Conservation (phyloP, 176 grass and related monocot species). For the Puya raimondii region DNA sequence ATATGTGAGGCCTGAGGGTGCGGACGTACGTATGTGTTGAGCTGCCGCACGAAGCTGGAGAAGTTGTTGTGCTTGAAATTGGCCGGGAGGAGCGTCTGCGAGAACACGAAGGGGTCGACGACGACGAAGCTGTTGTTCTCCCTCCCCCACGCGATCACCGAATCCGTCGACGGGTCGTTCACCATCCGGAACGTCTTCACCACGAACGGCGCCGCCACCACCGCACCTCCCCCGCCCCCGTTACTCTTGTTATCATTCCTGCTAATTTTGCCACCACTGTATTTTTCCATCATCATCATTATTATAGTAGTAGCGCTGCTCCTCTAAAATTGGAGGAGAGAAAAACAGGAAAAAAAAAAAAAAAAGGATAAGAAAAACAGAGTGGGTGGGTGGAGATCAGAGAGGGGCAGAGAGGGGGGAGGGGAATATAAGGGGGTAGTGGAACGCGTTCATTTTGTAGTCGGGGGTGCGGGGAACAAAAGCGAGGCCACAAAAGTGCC, state of each 20-base stretch:
- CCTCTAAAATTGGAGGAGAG: too few species aligned
- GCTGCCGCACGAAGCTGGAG: conserved; percentile 89
- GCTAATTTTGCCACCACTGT: too few species aligned
- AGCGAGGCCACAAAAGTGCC: too few species aligned
- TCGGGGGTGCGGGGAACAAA: not conserved
- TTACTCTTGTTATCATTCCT: not conserved
- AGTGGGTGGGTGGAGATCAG: too few species aligned
- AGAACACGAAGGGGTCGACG: conserved; percentile 68
- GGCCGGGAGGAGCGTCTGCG: conserved; percentile 53
- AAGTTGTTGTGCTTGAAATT: conserved; percentile 97
- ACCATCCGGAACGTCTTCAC: conserved; percentile 82
- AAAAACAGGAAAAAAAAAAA: too few species aligned
- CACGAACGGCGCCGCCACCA: conserved; percentile 47
- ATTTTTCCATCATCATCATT: not conserved
- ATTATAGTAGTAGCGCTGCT: too few species aligned
- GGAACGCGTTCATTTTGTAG: not conserved
- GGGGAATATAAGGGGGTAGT: not conserved
- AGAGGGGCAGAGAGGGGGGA: too few species aligned
- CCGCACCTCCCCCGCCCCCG: not conserved
- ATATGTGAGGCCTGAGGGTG: not conserved
- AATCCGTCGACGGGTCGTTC: conserved; percentile 63
- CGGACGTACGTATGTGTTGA: conserved; percentile 91
- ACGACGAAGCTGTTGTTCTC: conserved; percentile 84
- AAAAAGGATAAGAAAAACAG: too few species aligned
- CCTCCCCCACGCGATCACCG: conserved; percentile 48